Evolutionary conservation across 2,329 filamentous ascomycete species (phyloP).

Genomic region (Aspergillus aculeatus): DNA sequence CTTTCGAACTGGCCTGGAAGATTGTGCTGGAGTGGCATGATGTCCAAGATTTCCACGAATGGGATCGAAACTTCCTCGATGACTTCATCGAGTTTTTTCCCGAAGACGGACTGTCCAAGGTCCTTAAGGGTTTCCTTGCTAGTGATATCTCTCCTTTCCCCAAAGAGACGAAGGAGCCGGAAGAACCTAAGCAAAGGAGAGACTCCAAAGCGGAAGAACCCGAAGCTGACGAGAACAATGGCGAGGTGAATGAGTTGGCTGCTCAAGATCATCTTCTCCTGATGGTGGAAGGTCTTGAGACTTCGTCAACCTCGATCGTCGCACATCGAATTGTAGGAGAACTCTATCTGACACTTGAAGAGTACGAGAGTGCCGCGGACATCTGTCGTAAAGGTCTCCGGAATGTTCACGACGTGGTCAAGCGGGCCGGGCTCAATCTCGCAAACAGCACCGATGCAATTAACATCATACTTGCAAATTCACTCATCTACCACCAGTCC

Average conservation of each 20-base stretch:
- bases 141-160: conserved; percentile 84
- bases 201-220: conserved; percentile 9
- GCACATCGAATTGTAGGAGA: conserved; percentile 80
- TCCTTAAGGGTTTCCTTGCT: conserved; percentile 77
- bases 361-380: conserved; percentile 78
- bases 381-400: conserved; percentile 72
- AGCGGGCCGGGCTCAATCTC: conserved; percentile 67
- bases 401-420: conserved; percentile 59
- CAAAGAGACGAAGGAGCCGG: conserved; percentile 41
- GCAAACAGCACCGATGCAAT: conserved; percentile 70
- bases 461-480: conserved; percentile 76
- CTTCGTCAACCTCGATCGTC: conserved; percentile 67
- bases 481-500: conserved; percentile 84
- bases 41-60: conserved; percentile 67
- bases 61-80: conserved; percentile 74
- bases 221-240: conserved; percentile 33
- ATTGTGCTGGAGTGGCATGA: conserved; percentile 89
- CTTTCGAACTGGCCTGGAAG: conserved; percentile 86
- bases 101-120: conserved; percentile 74
- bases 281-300: conserved; percentile 71
- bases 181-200: conserved; percentile 34
- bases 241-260: conserved; percentile 53
- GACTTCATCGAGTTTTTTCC: conserved; percentile 84
- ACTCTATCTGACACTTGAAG: conserved; percentile 80
- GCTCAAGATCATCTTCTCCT: conserved; percentile 77